Conservation (phyloP, 306 rosid genomes). For the Malus asiatica region DNA sequence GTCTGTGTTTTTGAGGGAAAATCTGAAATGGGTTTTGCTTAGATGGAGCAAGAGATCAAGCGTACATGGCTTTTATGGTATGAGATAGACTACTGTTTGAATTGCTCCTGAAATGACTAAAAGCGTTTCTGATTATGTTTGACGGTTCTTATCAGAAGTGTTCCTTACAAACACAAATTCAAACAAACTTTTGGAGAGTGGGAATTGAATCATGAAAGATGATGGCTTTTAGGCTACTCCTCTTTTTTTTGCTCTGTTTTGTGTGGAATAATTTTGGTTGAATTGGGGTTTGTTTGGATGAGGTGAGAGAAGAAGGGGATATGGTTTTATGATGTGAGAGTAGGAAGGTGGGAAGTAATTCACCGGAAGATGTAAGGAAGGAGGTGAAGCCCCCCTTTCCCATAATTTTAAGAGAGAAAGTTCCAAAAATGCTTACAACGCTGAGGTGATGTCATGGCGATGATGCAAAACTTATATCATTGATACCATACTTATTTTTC, state of each 20-base stretch:
- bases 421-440: slow-evolving; percentile 21
- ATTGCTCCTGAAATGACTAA: not conserved
- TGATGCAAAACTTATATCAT: not conserved
- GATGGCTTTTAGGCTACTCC: not conserved
- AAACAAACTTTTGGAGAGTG: not conserved
- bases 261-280: not conserved
- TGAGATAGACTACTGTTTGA: not conserved
- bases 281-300: not conserved
- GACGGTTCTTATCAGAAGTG: not conserved
- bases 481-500: not conserved
- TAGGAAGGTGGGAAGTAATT: slow-evolving; percentile 39
- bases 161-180: not conserved
- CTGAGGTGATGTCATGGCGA: not conserved
- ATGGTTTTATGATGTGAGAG: not conserved
- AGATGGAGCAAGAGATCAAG: not conserved
- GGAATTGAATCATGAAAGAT: not conserved
- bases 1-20: not conserved
- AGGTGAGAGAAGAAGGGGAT: not conserved
- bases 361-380: slow-evolving; percentile 43
- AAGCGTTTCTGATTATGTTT: not conserved
- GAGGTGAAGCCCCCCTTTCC: not conserved
- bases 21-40: not conserved
- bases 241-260: no score
- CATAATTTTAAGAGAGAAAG: not conserved
- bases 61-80: slow-evolving; percentile 5